Conservation (phyloP, 75 land plant genomes). For the Isoetes taiwanensis region DNA sequence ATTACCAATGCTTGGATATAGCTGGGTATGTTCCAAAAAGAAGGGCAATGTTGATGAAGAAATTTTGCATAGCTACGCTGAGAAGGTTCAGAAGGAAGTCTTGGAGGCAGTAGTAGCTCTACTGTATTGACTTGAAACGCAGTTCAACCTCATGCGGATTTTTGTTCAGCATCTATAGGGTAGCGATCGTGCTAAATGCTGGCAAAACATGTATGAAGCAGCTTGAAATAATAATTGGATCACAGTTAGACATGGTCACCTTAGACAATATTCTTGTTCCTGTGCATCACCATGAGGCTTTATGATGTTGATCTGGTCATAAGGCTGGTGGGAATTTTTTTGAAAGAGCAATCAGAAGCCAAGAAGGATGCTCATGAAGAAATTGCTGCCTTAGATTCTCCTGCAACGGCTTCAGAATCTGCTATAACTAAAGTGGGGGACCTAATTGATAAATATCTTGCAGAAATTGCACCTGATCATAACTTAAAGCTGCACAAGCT, state of each 20-base stretch:
- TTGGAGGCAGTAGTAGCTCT: conserved; percentile 43
- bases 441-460: conserved; percentile 42
- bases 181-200: conserved; percentile 29
- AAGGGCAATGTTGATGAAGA: conserved; percentile 14
- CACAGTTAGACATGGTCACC: conserved; percentile 58
- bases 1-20: conserved; percentile 16
- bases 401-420: not conserved
- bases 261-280: conserved; percentile 75
- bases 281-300: conserved; percentile 32
- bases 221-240: conserved; percentile 78
- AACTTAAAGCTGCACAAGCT: conserved; percentile 41
- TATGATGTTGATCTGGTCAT: conserved; percentile 80
- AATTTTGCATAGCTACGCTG: conserved; percentile 7
- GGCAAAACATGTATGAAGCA: conserved; percentile 32
- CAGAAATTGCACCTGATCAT: conserved; percentile 49
- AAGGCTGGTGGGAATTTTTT: conserved; percentile 46
- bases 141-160: conserved; percentile 39
- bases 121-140: conserved; percentile 36
- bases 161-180: conserved; percentile 50
- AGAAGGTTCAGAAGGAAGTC: conserved; percentile 26
- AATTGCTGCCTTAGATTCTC: too few species aligned
- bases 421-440: conserved; percentile 39
- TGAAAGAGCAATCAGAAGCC: conserved; percentile 20
- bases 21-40: conserved; percentile 9
- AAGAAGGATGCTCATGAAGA: not conserved